Percentiles rank a stretch among this genome's conserved stretches.
Evolutionary conservation across 2,329 filamentous ascomycete species (phyloP).

Genomic region (Colletotrichum eleusines): DNA sequence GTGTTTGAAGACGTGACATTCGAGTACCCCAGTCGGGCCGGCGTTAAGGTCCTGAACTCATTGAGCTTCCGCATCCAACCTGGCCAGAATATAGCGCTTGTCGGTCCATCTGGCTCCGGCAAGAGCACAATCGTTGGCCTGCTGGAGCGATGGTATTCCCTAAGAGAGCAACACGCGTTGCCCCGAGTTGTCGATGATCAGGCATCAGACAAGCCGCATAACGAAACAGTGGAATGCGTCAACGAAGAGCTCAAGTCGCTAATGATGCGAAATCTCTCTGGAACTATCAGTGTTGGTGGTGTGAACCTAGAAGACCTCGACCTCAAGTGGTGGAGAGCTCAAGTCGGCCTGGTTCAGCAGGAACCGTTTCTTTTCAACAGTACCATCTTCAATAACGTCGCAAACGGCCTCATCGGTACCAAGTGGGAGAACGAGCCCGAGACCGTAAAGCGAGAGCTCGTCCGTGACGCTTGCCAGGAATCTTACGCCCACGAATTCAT

Average conservation of each 20-base stretch:
- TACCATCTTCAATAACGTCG: conserved; percentile 63
- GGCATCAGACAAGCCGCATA: conserved; percentile 9
- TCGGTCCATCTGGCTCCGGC: conserved; percentile 58
- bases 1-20: conserved; percentile 46
- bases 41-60: conserved; percentile 51
- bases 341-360: conserved; percentile 66
- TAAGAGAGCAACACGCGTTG: conserved; percentile 41
- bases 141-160: conserved; percentile 56
- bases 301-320: conserved; percentile 43
- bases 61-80: conserved; percentile 45
- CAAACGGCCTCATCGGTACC: conserved; percentile 56
- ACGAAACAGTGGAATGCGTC: conserved; percentile 18
- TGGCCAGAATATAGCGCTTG: conserved; percentile 52
- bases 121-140: conserved; percentile 59
- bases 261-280: conserved; percentile 17
- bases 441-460: conserved; percentile 55
- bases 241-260: conserved; percentile 14
- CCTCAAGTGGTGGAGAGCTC: conserved; percentile 58
- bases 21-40: conserved; percentile 47
- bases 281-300: conserved; percentile 40
- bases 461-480: conserved; percentile 62
- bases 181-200: conserved; percentile 20
- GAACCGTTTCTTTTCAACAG: conserved; percentile 68
- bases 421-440: conserved; percentile 53
- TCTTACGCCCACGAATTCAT: conserved; percentile 68